Base-by-base conservation (phyloP, 768 basidiomycete species). In the Psilocybe subaeruginosa region DNA sequence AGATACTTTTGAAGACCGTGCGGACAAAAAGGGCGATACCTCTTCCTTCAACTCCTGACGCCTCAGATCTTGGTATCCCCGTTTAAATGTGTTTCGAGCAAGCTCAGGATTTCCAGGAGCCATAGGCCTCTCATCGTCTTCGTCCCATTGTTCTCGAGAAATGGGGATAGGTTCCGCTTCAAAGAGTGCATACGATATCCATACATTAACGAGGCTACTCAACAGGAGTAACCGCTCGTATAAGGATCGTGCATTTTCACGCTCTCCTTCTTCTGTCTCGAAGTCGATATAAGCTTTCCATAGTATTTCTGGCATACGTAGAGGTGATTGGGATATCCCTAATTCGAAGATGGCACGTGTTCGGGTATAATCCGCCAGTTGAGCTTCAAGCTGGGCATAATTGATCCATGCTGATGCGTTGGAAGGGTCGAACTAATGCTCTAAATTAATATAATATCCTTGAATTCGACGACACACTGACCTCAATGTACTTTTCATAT, bases 251-350 rank as follows among this genome's bases (percentile, higher is more conserved):
- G 92, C 89, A n/a, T 84, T 82, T 56, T 91, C 92, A 37, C 93
- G 85, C 62, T 97, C 95, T 64, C 94, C 94, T 73, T 97, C 93
- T 62, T 91, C 91, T 57, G 89, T 87, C 75, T 98, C 96, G 66
- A 97, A 97, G 73, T 97, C 95, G 75, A 97, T 92, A 74, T 93
- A 97, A 7, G 93, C 91, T 73, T 96, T 95, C 91, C 92, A 93
- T 11, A 94, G 78, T 8, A 94, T 76, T 72, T 98, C 95, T 1
- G 96, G 95, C 94, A 96, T 96, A 53, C 95, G 92, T 31, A 97
- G 82, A 0, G 84, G 75, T 4, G 47, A 23, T 70, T 97, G 96
- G 7, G 88, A 82, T 17, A 93, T 82, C 7, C 91, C 96, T n/a
- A 97, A 86, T 74, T 97, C 95, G 75, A 93, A 97, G 70, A 98